Evolutionary conservation across 139 green algal species (phyloP).

Genomic region (Ettlia oleoabundans): DNA sequence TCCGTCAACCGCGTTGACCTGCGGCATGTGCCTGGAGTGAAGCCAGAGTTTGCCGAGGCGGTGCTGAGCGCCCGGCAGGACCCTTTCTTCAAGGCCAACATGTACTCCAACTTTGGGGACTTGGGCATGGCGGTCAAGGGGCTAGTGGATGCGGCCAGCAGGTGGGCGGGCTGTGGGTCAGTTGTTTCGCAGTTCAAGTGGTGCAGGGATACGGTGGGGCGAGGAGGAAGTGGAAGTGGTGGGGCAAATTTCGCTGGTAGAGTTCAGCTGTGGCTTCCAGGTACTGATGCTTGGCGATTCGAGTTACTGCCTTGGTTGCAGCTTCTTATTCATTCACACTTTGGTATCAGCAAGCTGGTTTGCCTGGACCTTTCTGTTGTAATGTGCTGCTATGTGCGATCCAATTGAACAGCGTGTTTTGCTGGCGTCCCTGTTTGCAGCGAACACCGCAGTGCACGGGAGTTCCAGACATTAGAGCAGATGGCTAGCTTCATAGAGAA

Average conservation of each 20-base stretch:
- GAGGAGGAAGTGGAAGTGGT: too few species aligned
- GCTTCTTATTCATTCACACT: too few species aligned
- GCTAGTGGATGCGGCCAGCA: slow-evolving; percentile 45
- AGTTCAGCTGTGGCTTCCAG: too few species aligned
- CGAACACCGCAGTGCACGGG: slow-evolving; percentile 10
- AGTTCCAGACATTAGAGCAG: slow-evolving; percentile 77
- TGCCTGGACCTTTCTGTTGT: neutral
- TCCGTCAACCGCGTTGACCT: slow-evolving; percentile 51
- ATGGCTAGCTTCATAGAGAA: slow-evolving; percentile 91
- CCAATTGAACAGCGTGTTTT: neutral
- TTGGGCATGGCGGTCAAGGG: slow-evolving; percentile 78
- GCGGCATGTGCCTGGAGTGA: slow-evolving; percentile 50
- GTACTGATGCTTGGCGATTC: too few species aligned
- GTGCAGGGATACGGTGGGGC: too few species aligned
- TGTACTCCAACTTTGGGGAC: slow-evolving; percentile 86
- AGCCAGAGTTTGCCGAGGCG: slow-evolving; percentile 71
- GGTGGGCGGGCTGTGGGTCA: slow-evolving; percentile 7
- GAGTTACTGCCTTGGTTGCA: too few species aligned
- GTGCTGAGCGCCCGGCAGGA: slow-evolving; percentile 62
- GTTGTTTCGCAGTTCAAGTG: too few species aligned
- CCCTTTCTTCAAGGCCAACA: slow-evolving; percentile 81
- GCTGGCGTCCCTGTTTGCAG: neutral
- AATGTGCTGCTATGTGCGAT: neutral
- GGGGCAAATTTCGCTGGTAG: too few species aligned
- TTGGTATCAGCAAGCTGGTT: too few species aligned